Evolutionary conservation across 306 rosid genomes (phyloP).

Genomic region (Trifolium repens): DNA sequence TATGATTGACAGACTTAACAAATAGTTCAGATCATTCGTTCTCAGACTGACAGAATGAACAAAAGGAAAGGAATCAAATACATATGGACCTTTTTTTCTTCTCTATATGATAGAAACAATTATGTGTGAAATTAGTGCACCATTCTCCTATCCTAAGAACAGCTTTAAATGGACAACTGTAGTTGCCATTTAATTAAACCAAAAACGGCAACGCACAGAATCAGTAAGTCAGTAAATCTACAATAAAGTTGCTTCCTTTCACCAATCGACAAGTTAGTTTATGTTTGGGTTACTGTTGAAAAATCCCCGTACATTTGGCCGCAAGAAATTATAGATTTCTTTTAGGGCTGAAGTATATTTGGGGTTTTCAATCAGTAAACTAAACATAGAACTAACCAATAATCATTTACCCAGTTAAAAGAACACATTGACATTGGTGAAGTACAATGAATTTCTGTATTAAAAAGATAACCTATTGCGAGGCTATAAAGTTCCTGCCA

Average conservation of each 20-base stretch:
- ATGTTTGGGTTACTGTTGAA: not conserved
- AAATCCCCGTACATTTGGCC: not conserved
- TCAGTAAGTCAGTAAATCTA: constrained; percentile 20
- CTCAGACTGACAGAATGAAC: not conserved
- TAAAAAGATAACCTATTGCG: not conserved
- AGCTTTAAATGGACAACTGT: not conserved
- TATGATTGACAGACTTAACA: not conserved
- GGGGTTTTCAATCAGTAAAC: not conserved
- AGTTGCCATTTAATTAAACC: constrained; percentile 28
- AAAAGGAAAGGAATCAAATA: constrained; percentile 2
- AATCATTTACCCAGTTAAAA: constrained; percentile 3
- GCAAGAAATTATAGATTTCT: not conserved
- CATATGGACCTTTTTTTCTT: not conserved
- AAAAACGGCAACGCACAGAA: not conserved
- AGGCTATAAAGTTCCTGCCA: not conserved
- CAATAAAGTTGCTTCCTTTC: constrained; percentile 2
- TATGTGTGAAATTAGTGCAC: constrained; percentile 3
- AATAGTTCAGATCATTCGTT: not conserved
- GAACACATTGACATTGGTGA: constrained; percentile 1
- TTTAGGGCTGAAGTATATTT: not conserved
- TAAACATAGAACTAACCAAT: not conserved
- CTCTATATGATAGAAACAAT: constrained; percentile 22
- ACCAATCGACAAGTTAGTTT: not conserved
- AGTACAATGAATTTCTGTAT: constrained; percentile 17
- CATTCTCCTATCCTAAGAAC: not conserved